Evolutionary conservation across 805 yeast species (phyloP).

Genomic region (Myxozyma melibiosi): DNA sequence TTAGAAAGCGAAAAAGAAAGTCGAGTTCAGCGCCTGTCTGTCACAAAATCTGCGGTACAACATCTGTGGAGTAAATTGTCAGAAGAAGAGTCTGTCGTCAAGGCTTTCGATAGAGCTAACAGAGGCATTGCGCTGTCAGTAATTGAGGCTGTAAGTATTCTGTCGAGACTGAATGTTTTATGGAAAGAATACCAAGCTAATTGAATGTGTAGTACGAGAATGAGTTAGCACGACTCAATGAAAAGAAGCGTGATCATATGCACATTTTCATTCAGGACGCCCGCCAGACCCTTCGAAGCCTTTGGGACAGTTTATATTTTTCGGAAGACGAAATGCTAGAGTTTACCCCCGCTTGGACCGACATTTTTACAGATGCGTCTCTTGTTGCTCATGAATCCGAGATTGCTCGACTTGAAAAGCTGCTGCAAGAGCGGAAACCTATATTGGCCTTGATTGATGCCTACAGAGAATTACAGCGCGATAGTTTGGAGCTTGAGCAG

Average conservation of each 20-base stretch:
- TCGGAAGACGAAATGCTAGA: constrained; percentile 52
- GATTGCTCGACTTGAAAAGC: constrained; percentile 52
- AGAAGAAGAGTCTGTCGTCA: constrained; percentile 49
- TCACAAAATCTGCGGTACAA: constrained; percentile 47
- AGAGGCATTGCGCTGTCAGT: constrained; percentile 34
- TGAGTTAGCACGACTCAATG: constrained; percentile 60
- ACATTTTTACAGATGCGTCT: constrained; percentile 59
- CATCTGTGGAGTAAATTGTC: constrained; percentile 60
- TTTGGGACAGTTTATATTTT: constrained; percentile 66
- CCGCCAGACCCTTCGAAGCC: constrained; percentile 57
- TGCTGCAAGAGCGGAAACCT: constrained; percentile 55
- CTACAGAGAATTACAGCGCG: constrained; percentile 58
- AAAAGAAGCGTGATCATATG: constrained; percentile 63
- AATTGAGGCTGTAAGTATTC: constrained; percentile 29
- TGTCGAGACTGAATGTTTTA: neutral
- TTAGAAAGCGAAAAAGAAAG: constrained; percentile 46
- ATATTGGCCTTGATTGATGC: constrained; percentile 59
- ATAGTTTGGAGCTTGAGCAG: constrained; percentile 63
- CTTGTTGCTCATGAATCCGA: constrained; percentile 68
- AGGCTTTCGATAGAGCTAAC: constrained; percentile 49
- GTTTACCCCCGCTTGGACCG: constrained; percentile 51
- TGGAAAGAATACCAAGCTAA: constrained; percentile 27
- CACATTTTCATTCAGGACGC: constrained; percentile 68
- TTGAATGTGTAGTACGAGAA: constrained; percentile 45
- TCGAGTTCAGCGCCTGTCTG: constrained; percentile 39